Evolutionary conservation across 139 green algal genomes (phyloP).

Genomic region (Chlamydomonas sp.): DNA sequence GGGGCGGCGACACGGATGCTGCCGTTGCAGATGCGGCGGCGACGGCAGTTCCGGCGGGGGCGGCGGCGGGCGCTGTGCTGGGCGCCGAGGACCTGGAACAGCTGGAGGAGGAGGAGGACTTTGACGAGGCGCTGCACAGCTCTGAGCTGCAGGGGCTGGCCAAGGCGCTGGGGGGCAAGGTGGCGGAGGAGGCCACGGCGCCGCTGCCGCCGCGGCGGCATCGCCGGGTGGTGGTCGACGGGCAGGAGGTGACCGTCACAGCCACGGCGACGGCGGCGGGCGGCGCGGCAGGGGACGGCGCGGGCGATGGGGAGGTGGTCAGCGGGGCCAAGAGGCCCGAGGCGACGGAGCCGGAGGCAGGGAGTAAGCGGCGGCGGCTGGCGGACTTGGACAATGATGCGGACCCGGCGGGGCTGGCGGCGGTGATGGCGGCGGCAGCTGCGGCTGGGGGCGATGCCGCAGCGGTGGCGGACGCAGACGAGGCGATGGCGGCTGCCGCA

Average conservation of each 20-base stretch:
- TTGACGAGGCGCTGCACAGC: conserved; percentile 40
- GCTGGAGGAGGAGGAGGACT: conserved; percentile 29
- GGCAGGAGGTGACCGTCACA: not conserved
- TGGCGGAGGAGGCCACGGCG: conserved; percentile 10
- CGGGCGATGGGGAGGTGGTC: not conserved
- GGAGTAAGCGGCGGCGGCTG: not conserved
- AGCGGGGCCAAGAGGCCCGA: not conserved
- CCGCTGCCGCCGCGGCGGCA: not conserved
- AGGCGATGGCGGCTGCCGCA: not conserved
- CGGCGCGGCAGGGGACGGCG: not conserved
- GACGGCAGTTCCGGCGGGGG: too few relatives aligned
- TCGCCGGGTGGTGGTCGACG: not conserved
- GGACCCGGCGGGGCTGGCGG: not conserved
- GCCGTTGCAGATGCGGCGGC: not conserved
- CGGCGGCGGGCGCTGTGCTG: not conserved
- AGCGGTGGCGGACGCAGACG: not conserved
- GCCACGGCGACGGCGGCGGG: not conserved
- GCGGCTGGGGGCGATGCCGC: not conserved
- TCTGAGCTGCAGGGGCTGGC: conserved; percentile 24
- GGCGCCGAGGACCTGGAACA: conserved; percentile 42
- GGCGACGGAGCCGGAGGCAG: conserved; percentile 1
- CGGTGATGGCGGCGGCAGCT: not conserved
- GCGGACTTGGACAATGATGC: not conserved
- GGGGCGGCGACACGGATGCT: not conserved
- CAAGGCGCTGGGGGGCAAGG: conserved; percentile 10